A percentile compares a stretch with the other conserved stretches of the same genome.
phyloP scores from a whole-genome alignment of 768 basidiomycete species.

The Naematelia aurantialba region DNA sequence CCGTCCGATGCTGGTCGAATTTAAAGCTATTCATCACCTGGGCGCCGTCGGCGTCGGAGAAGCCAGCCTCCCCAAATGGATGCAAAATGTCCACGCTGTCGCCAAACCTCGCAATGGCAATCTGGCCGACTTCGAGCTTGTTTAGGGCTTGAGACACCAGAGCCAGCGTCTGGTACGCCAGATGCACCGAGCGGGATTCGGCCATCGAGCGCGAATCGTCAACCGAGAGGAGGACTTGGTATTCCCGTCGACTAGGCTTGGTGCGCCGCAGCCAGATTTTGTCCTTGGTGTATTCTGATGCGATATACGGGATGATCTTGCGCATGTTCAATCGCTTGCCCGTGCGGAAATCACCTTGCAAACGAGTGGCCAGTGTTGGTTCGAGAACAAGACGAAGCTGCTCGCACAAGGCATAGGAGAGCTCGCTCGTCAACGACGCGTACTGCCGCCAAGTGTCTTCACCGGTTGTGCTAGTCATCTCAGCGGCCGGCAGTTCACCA shows the following conservation, averaged over 20 bases:
- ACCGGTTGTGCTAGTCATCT: conserved; percentile 58
- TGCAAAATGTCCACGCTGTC: conserved; percentile 82
- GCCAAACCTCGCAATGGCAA: conserved; percentile 87
- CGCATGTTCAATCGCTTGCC: conserved; percentile 99
- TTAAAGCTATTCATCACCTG: conserved; percentile 77
- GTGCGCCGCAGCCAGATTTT: conserved; percentile 97
- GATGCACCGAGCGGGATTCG: conserved; percentile 82
- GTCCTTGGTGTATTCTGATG: conserved; percentile 98
- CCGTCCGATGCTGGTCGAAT: conserved; percentile 84
- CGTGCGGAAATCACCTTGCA: conserved; percentile 94
- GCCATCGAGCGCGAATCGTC: conserved; percentile 98
- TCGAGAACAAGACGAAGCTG: conserved; percentile 94
- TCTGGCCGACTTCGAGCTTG: conserved; percentile 90
- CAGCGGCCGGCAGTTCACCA: conserved; percentile 61
- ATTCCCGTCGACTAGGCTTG: conserved; percentile 86
- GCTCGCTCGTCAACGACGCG: conserved; percentile 80
- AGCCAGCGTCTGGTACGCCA: conserved; percentile 89
- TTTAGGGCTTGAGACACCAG: conserved; percentile 85
- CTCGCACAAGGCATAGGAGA: conserved; percentile 89
- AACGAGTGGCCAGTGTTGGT: conserved; percentile 85
- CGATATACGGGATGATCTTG: conserved; percentile 95
- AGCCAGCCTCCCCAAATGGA: conserved; percentile 69
- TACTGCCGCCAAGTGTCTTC: conserved; percentile 88
- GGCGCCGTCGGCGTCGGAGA: conserved; percentile 73
- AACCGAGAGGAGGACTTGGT: conserved; percentile 88